Base-by-base conservation (phyloP, 495 filamentous ascomycete species). In the Tuber microsphaerosporum region DNA sequence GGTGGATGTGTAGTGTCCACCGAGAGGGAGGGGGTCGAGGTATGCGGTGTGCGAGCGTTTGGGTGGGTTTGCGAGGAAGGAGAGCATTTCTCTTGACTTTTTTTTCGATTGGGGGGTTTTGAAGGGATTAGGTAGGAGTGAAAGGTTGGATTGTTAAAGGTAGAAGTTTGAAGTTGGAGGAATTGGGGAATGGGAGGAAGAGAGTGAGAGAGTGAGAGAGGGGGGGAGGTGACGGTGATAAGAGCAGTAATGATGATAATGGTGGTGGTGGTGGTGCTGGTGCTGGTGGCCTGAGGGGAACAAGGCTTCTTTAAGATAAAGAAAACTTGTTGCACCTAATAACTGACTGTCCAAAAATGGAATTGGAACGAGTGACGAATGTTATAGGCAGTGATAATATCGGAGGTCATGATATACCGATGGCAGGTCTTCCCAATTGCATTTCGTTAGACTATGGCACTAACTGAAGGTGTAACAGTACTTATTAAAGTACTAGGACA, bases 81-180 rank as follows among this genome's bases (percentile, higher is more conserved):
- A 79, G 70, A 79, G 68, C 76, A 79, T 79, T 79, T 70, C 42
- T 43, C 34, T 34, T 34, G 31, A 34, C 19, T 7, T 34, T 16
- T 34, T 7, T 34, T 16, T 34, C 26, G 56, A 26, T 34, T 65
- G 31, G 26, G 0, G 0, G 26, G 12, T 65, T 65, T 65, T 65
- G 26, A 31, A 31, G 56, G 22, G 56, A 8, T 34, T 34, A 6
- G n/a, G 51, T 31, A n/a, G 34, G 31, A 17, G 1, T 37, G 34
- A 37, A 37, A 37, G 56, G 12, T 31, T 65, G 56, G 26, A 34
- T 37, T 1, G 26, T 46, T 31, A 19, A 65, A 19, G 56, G 56
- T 1, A 7, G 26, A 31, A 16, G 56, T 31, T 31, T 31, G n/a
- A 45, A 61, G 56, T 5, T 61, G n/a, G 45, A 65, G 56, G 48